Evolutionary conservation across 495 filamentous ascomycete species (phyloP).

Genomic region (Penicillium crystallinum): DNA sequence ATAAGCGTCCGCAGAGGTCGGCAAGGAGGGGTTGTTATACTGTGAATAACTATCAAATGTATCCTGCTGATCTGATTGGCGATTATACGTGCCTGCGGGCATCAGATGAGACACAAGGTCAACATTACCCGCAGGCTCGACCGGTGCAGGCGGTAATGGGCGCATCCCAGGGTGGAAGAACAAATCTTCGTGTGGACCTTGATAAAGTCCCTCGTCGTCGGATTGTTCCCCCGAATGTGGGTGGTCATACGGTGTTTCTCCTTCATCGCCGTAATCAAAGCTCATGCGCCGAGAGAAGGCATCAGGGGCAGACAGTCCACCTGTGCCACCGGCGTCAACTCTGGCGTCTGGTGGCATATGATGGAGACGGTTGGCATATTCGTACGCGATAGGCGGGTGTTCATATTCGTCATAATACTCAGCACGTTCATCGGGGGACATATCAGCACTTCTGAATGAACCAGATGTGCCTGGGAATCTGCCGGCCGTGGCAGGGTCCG

Average conservation of each 20-base stretch:
- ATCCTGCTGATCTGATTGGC: slow-evolving; percentile 35
- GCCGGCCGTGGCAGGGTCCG: slow-evolving; percentile 11
- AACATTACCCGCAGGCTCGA: slow-evolving; percentile 41
- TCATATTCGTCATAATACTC: slow-evolving; percentile 41
- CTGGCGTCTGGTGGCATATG: slow-evolving; percentile 48
- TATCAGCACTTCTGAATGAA: slow-evolving; percentile 36
- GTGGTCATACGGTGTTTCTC: slow-evolving; percentile 42
- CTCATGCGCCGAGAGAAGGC: slow-evolving; percentile 64
- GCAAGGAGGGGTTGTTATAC: slow-evolving; percentile 39
- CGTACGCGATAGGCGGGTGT: slow-evolving; percentile 40
- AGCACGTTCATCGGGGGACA: slow-evolving; percentile 27
- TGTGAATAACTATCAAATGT: slow-evolving; percentile 30
- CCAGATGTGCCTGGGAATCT: slow-evolving; percentile 17
- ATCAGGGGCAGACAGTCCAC: slow-evolving; percentile 71
- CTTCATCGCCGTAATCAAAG: slow-evolving; percentile 92
- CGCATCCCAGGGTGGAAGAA: slow-evolving; percentile 89
- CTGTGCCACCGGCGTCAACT: slow-evolving; percentile 80
- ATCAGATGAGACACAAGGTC: slow-evolving; percentile 45
- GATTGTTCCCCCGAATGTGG: slow-evolving; percentile 49
- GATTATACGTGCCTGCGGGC: slow-evolving; percentile 52
- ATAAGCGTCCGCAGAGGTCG: slow-evolving; percentile 44
- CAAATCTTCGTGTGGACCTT: slow-evolving; percentile 76
- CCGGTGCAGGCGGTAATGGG: slow-evolving; percentile 77
- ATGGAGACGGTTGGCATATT: slow-evolving; percentile 57
- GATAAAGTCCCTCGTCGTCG: slow-evolving; percentile 47